Percentiles rank a stretch among this genome's conserved stretches.
Conservation (phyloP, 2,329 filamentous ascomycete species). For the Metarhizium anisopliae region DNA sequence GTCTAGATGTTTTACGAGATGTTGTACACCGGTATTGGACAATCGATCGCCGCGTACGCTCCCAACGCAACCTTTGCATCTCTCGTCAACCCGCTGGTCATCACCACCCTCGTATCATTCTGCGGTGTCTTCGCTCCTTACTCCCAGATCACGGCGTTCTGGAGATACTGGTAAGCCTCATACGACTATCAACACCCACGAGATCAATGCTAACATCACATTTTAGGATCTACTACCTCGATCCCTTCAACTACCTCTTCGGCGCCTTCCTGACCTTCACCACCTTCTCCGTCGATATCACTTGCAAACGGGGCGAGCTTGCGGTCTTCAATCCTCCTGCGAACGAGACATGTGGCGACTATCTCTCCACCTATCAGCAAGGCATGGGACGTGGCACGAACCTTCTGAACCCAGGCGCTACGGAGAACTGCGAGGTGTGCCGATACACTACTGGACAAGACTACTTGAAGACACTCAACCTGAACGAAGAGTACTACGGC, state of each 20-base stretch:
- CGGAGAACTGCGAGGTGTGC: conserved; percentile 48
- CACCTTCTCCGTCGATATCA: conserved; percentile 36
- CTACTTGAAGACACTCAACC: conserved; percentile 50
- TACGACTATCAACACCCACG: neutral
- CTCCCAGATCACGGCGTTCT: conserved; percentile 52
- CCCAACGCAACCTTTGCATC: conserved; percentile 52
- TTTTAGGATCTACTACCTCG: conserved; percentile 45
- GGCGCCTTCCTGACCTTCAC: conserved; percentile 44
- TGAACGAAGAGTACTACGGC: conserved; percentile 52
- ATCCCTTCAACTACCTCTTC: conserved; percentile 55
- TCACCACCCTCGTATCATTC: conserved; percentile 56
- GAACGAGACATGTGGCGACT: conserved; percentile 46
- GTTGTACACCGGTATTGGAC: conserved; percentile 51
- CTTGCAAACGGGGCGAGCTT: conserved; percentile 39
- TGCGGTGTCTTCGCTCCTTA: conserved; percentile 69
- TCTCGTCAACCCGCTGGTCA: conserved; percentile 46
- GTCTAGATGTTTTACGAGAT: conserved; percentile 47
- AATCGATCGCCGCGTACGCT: conserved; percentile 54
- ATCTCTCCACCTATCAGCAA: conserved; percentile 41
- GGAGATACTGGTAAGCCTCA: conserved; percentile 42
- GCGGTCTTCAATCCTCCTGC: conserved; percentile 40
- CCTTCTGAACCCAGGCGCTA: conserved; percentile 52
- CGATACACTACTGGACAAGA: conserved; percentile 50
- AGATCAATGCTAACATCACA: neutral
- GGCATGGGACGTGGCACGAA: conserved; percentile 38